Evolutionary conservation across 2,329 filamentous ascomycete genomes (phyloP).

Genomic region (Thelonectria rubi): DNA sequence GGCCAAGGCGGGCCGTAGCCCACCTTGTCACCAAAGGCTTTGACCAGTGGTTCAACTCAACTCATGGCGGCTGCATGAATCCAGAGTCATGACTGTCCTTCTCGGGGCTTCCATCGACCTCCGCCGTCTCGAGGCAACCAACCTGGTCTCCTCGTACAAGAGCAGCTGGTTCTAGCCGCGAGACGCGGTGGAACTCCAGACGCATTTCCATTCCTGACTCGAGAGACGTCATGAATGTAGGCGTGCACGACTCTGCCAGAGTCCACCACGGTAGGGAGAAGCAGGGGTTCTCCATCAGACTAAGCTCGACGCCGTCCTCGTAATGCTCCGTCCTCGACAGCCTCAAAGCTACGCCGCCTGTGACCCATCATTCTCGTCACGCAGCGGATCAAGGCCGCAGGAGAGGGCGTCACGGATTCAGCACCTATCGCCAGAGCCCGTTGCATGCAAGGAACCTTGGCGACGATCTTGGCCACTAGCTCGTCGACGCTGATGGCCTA

Average conservation of each 20-base stretch:
- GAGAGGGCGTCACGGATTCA: constrained; percentile 3
- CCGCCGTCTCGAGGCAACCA: neutral
- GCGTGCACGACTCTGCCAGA: neutral
- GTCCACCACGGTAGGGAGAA: neutral
- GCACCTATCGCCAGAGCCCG: constrained; percentile 2
- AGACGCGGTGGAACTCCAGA: constrained; percentile 4
- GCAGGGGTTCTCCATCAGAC: neutral
- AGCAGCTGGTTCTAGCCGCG: neutral
- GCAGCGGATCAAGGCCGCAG: neutral
- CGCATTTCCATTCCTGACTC: constrained; percentile 5
- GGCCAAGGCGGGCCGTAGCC: constrained; percentile 20
- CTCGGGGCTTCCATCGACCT: constrained; percentile 8
- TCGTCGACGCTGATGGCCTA: constrained; percentile 5
- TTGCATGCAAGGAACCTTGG: constrained; percentile 14
- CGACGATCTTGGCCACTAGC: constrained; percentile 22
- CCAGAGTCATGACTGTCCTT: constrained; percentile 6
- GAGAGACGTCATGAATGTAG: constrained; percentile 3
- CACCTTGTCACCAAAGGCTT: constrained; percentile 22
- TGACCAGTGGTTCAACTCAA: constrained; percentile 21
- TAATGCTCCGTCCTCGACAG: neutral
- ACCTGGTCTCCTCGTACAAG: neutral
- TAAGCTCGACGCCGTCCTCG: neutral
- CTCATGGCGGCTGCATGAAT: constrained; percentile 18
- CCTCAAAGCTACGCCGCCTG: neutral
- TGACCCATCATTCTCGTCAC: neutral